Percentiles rank a stretch among this genome's conserved stretches.
Conservation (phyloP, 257 asterid genomes). For the Thymus quinquecostatus region DNA sequence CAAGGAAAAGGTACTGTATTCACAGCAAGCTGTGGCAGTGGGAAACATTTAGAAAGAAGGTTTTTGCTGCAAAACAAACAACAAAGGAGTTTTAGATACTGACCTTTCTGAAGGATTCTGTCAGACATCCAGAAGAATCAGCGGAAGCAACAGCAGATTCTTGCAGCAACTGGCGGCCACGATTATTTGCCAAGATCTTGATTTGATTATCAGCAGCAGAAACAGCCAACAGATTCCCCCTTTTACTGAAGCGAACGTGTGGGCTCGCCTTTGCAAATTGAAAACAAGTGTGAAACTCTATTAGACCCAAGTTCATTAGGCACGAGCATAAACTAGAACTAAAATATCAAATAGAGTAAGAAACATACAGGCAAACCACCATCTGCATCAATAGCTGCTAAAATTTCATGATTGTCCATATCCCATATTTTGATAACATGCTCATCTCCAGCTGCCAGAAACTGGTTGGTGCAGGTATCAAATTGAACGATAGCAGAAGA, state of each 20-base stretch:
- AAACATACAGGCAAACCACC: constrained; percentile 66
- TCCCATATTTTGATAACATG: constrained; percentile 75
- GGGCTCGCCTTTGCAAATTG: constrained; percentile 56
- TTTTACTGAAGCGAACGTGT: constrained; percentile 55
- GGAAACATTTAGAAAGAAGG: constrained; percentile 12
- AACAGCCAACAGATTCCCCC: constrained; percentile 66
- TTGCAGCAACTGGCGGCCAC: constrained; percentile 53
- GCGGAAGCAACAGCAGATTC: constrained; percentile 23
- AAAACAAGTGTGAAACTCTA: not conserved
- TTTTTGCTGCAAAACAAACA: constrained; percentile 7
- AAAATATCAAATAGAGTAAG: not conserved
- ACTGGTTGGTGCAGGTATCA: constrained; percentile 44
- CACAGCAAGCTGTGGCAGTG: constrained; percentile 45
- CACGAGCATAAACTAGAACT: constrained; percentile 5
- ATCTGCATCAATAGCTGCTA: constrained; percentile 55
- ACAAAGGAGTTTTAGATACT: constrained; percentile 19
- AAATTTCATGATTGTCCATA: constrained; percentile 43
- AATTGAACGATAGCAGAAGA: constrained; percentile 50
- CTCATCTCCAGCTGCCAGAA: constrained; percentile 70
- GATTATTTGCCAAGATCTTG: constrained; percentile 66
- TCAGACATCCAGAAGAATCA: constrained; percentile 38
- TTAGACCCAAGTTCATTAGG: constrained; percentile 1
- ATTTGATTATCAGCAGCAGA: constrained; percentile 50
- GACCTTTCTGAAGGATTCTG: constrained; percentile 47
- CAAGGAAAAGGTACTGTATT: constrained; percentile 31